phyloP scores from a whole-genome alignment of 2,329 filamentous ascomycete genomes.

The Cylindrodendrum hubeiense region DNA sequence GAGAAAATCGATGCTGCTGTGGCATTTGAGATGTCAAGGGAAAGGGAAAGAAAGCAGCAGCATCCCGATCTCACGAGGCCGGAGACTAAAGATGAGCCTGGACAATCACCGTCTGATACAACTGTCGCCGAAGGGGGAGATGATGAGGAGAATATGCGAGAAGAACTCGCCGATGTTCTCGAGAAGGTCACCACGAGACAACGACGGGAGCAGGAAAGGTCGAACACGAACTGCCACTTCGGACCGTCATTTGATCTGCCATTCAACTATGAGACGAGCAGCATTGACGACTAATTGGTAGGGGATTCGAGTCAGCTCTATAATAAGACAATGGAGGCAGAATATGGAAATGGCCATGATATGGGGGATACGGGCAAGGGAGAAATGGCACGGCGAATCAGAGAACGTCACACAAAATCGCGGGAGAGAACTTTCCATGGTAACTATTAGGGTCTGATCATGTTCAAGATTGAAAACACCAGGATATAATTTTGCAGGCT shows the following conservation, averaged over 20 bases:
- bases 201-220: neutral
- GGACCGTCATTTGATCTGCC: slow-evolving; percentile 19
- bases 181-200: slow-evolving; percentile 10
- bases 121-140: neutral
- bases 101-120: neutral
- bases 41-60: neutral
- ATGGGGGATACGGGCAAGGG: no score
- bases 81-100: neutral
- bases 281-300: neutral
- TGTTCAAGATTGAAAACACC: no score
- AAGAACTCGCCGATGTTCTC: slow-evolving; percentile 8
- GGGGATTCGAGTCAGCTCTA: no score
- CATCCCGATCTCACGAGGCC: neutral
- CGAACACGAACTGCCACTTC: slow-evolving; percentile 3
- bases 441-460: no score
- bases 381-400: neutral
- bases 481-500: no score
- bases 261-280: slow-evolving; percentile 2
- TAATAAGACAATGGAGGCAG: no score
- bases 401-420: no score
- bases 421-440: no score
- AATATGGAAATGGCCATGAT: no score
- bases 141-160: slow-evolving; percentile 3
- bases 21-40: slow-evolving; percentile 4
- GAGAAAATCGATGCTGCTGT: slow-evolving; percentile 14